Evolutionary conservation across 305 asterid genomes (phyloP), one percentile per base, ranked within the genome.

Genomic region (Fraxinus dipetala): DNA sequence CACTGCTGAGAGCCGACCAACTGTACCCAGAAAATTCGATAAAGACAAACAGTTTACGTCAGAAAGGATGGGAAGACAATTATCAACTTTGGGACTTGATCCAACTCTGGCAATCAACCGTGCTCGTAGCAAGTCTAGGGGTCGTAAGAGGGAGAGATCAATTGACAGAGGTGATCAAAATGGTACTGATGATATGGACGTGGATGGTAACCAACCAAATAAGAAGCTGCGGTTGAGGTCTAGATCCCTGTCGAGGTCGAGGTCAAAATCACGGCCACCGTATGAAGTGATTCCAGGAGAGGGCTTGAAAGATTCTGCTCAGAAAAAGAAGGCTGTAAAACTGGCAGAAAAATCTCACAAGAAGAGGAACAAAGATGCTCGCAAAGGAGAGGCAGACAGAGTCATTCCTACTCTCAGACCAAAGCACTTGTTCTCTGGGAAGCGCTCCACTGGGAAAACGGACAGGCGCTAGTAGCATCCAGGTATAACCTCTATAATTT

Each of bases 401-500:
- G 56, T 45, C 18, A 45, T 45, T 45, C 56, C 56, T 45, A 45
- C 56, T 45, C 5, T 45, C 56, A 13, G 56, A 45, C 56, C n/a
- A 45, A 45, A 45, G 5, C 56, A 45, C 56, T 45, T 45, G 56
- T 45, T 11, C 56, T 45, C 18, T 45, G 56, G 56, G 56, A 45
- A 45, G 56, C n/a, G 56, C 18, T 45, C 56, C 56, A 13, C 56
- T 13, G 56, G 54, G 56, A 45, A 45, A 45, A 45, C 56, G 4
- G n/a, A 45, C 56, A 45, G 56, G 56, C 56, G 56, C 18, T 45
- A 45, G n/a, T 45, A 13, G 56, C 5, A 13, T 43, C 54, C 70
- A 90, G 94, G 98, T 94, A 91, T 63, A 79, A 28, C 20, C 34
- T 5, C n/a, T 59, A 38, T 40, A 4, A 40, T 40, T 40, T 40